Evolutionary conservation across 2,329 filamentous ascomycete species (phyloP).

Genomic region (Phialemoniopsis sp.): DNA sequence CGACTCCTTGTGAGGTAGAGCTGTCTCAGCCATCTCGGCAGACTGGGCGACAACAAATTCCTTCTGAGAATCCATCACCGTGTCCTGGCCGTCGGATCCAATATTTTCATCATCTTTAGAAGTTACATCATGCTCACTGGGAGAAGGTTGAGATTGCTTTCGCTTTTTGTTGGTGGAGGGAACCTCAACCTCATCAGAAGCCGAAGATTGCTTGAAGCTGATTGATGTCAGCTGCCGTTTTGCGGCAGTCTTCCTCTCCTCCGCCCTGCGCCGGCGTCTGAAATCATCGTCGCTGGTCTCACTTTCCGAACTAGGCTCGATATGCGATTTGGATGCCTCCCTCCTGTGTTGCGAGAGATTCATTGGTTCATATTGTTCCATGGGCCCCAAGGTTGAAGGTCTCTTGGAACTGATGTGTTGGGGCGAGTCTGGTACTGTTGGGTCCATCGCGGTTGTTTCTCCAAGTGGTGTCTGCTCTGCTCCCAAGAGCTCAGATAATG

Average conservation of each 20-base stretch:
- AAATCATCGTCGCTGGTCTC: slow-evolving; percentile 21
- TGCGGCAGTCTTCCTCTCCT: slow-evolving; percentile 32
- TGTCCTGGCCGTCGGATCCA: too few relatives aligned
- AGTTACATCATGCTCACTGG: background rate
- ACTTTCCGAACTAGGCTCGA: background rate
- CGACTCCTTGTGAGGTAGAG: too few relatives aligned
- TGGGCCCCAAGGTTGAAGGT: slow-evolving; percentile 19
- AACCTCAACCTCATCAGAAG: slow-evolving; percentile 27
- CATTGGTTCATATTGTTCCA: slow-evolving; percentile 40
- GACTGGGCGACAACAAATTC: background rate
- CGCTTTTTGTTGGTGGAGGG: slow-evolving; percentile 23
- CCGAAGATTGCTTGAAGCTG: slow-evolving; percentile 24
- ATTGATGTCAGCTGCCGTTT: slow-evolving; percentile 33
- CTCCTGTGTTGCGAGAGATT: slow-evolving; percentile 38
- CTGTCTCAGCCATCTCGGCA: too few relatives aligned
- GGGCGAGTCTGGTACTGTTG: slow-evolving; percentile 11
- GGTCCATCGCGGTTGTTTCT: slow-evolving; percentile 1
- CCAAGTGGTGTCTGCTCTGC: slow-evolving; percentile 9
- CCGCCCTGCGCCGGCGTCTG: slow-evolving; percentile 28
- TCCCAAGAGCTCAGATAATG: slow-evolving; percentile 13
- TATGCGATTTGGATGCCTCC: slow-evolving; percentile 9
- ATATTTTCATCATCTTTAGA: background rate
- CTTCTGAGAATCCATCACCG: slow-evolving; percentile 2
- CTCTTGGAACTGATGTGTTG: slow-evolving; percentile 6
- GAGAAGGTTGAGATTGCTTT: slow-evolving; percentile 5